These are phyloP conservation scores for Rhizoclosmatium sp. DNA, from an alignment of 192 early-diverging fungal species.

Conservation along the genomic window DNA sequence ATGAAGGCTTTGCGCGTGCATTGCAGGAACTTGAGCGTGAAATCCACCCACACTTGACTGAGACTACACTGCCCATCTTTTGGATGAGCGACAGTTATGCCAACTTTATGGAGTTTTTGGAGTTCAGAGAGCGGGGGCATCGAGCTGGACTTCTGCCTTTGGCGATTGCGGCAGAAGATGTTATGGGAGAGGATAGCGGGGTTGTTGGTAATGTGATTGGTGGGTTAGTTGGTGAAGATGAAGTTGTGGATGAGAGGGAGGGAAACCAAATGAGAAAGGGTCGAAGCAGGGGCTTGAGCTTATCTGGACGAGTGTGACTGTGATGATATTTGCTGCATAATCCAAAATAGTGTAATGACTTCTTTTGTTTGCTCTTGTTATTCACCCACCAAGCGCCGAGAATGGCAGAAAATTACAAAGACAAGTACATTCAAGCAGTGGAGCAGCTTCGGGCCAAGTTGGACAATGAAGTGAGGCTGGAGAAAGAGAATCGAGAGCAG, in stretches of 20 bases:
- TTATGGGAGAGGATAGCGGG: no score
- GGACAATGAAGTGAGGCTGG: no score
- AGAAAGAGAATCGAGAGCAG: no score
- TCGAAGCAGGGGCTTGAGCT: no score
- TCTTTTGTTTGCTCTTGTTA: not conserved
- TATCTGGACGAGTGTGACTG: no score
- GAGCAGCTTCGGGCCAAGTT: no score
- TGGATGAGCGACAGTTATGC: conserved; percentile 59
- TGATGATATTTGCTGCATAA: not conserved
- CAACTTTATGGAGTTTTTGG: conserved; percentile 52
- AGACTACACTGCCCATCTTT: conserved; percentile 43
- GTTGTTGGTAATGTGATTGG: no score
- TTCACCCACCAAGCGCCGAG: no score
- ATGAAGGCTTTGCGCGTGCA: conserved; percentile 54
- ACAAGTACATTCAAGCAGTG: no score
- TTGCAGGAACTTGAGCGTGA: conserved; percentile 51
- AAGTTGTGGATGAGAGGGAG: not conserved
- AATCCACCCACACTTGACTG: conserved; percentile 19
- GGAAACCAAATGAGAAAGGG: no score
- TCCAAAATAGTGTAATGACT: not conserved
- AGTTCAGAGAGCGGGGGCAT: conserved; percentile 36
- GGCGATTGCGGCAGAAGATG: no score
- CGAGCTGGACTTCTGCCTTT: not conserved
- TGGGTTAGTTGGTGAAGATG: not conserved
- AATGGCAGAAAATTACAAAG: no score